These are phyloP conservation scores for Collariella sp. DNA, from an alignment of 495 filamentous ascomycete genomes.

Conservation along the genomic window DNA sequence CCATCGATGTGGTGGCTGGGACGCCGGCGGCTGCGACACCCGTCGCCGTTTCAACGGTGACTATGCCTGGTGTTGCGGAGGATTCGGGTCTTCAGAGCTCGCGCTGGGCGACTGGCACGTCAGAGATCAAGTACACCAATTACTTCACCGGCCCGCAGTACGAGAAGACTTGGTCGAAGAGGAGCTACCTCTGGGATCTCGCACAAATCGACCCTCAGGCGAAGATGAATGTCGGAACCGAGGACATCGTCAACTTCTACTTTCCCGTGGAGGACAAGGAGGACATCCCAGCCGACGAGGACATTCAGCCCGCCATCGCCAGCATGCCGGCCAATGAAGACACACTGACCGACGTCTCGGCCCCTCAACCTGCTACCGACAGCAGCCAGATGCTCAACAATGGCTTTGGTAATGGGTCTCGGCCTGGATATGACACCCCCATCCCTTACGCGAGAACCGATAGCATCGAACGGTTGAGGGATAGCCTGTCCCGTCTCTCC, in stretches of 20 bases:
- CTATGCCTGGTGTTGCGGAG: background rate
- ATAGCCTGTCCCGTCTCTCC: background rate
- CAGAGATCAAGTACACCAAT: background rate
- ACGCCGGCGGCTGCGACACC: background rate
- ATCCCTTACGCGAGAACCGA: background rate
- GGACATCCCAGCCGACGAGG: background rate
- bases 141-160: slow-evolving; percentile 9
- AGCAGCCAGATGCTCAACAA: background rate
- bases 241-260: slow-evolving; percentile 4
- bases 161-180: slow-evolving; percentile 9
- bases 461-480: slow-evolving; percentile 1
- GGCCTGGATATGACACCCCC: background rate
- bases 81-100: slow-evolving; percentile 3
- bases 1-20: background rate
- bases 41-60: background rate
- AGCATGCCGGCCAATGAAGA: background rate
- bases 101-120: slow-evolving; percentile 4
- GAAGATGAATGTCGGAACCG: background rate
- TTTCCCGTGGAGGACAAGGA: no score
- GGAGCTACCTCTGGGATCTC: slow-evolving; percentile 6
- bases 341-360: background rate
- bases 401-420: no score
- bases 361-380: background rate
- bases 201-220: slow-evolving; percentile 4
- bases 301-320: background rate